Base-by-base conservation (phyloP, 805 yeast species). In the Candida broadrunensis region DNA sequence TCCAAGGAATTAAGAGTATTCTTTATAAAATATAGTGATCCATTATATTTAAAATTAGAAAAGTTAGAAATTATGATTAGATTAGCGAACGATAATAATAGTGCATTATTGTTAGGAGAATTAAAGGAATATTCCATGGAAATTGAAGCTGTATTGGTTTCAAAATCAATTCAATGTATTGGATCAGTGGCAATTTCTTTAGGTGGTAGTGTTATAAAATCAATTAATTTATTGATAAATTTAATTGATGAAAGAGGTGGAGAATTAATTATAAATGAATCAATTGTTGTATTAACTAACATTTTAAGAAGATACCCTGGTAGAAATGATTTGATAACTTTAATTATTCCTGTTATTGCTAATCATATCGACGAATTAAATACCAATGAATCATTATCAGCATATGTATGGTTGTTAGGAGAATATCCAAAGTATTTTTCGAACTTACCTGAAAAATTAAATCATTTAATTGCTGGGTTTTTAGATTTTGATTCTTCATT, bases 11-110 rank as follows among this genome's bases (percentile, higher is more conserved):
- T 89, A 52, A 78, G 96, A 50, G 93, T 90, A 6, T 93, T 93
- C 55, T 91, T 87, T 71, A 81, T 91, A 57, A 89, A 89, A 61
- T 89, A 78, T 68, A 85, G 82, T 59, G 86, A 90, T 72, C 87
- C 97, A 44, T 62, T 86, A 39, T 86, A 86, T 55, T 67, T 86
- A 44, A 86, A 86, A 55, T 63, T 85, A 45, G 93, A 85, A 52
- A 86, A 86, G 55, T 70, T 86, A 44, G 93, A 85, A 52, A 81
- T 85, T 18, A 67, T 85, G 70, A 79, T 84, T 1, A 75, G 91
- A 55, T 67, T 85, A 41, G 82, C 86, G 4, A 77, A 77, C 44
- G 83, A 77, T 24, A 62, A 65, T 39, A 86, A 83, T 53, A 73
- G 81, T 34, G 59, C 77, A 17, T 58, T 83, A 45, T 60, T 85